phyloP scores from a whole-genome alignment of 495 filamentous ascomycete genomes.

The Penicillium diatomitis region DNA sequence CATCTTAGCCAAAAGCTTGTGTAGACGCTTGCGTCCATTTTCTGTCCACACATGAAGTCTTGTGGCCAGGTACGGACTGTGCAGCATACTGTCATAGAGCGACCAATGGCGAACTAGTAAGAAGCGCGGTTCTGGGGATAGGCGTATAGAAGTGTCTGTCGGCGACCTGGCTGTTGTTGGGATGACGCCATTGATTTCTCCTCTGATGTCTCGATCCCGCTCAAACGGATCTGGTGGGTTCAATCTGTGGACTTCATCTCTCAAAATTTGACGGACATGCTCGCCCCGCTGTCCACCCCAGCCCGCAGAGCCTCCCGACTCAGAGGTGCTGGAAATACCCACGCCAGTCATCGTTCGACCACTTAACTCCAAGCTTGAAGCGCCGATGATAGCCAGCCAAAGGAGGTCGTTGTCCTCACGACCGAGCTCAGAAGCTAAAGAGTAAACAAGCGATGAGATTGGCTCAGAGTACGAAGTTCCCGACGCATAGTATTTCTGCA shows the following conservation, averaged over 20 bases:
- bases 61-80: slow-evolving; percentile 91
- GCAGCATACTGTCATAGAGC: slow-evolving; percentile 95
- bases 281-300: slow-evolving; percentile 80
- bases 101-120: slow-evolving; percentile 94
- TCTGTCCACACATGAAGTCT: slow-evolving; percentile 93
- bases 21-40: slow-evolving; percentile 75
- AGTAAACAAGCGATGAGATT: slow-evolving; percentile 87
- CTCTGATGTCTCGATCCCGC: slow-evolving; percentile 39
- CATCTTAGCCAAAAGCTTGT: slow-evolving; percentile 97
- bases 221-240: slow-evolving; percentile 72
- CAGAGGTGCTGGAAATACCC: slow-evolving; percentile 53
- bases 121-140: slow-evolving; percentile 92
- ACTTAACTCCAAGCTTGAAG: slow-evolving; percentile 83
- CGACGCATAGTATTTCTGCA: slow-evolving; percentile 72
- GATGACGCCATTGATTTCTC: slow-evolving; percentile 64
- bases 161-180: slow-evolving; percentile 81
- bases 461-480: slow-evolving; percentile 92
- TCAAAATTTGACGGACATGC: slow-evolving; percentile 70
- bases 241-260: slow-evolving; percentile 89
- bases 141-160: slow-evolving; percentile 81
- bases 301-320: slow-evolving; percentile 53
- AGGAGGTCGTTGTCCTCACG: slow-evolving; percentile 94
- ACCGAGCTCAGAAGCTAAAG: slow-evolving; percentile 86
- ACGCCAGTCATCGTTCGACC: slow-evolving; percentile 76
- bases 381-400: slow-evolving; percentile 89